A percentile compares a stretch with the other conserved stretches of the same genome.
Evolutionary conservation across 148 eudicot species (phyloP).

Genomic region (Pouteria glomerata): DNA sequence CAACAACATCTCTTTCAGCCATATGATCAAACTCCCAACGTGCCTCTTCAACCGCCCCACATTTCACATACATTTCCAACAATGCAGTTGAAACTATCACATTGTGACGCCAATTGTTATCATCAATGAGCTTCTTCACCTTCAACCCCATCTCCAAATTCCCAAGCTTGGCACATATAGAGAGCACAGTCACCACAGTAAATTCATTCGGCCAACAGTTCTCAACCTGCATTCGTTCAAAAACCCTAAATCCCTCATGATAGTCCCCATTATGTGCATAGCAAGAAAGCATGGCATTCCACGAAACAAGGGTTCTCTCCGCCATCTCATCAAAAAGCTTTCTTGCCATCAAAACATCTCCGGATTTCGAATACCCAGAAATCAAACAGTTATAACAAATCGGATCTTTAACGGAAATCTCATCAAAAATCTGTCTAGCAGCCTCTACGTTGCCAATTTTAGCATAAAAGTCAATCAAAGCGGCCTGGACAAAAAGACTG

Average conservation of each 20-base stretch:
- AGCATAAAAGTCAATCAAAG: constrained; percentile 53
- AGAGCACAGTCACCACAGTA: constrained; percentile 41
- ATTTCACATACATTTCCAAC: constrained; percentile 62
- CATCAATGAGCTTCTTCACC: constrained; percentile 37
- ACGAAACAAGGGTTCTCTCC: constrained; percentile 45
- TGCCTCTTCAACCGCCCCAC: constrained; percentile 52
- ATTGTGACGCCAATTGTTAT: constrained; percentile 31
- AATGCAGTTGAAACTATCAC: constrained; percentile 57
- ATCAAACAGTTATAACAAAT: constrained; percentile 48
- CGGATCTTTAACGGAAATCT: constrained; percentile 35
- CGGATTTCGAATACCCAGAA: constrained; percentile 37
- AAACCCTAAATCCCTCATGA: constrained; percentile 45
- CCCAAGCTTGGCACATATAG: constrained; percentile 43
- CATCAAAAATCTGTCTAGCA: constrained; percentile 46
- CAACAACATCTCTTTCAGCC: constrained; percentile 38
- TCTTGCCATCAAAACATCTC: constrained; percentile 39
- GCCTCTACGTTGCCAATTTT: constrained; percentile 39
- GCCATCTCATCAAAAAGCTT: constrained; percentile 53
- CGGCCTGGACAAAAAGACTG: constrained; percentile 41
- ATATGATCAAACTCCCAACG: constrained; percentile 47
- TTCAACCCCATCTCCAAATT: constrained; percentile 47
- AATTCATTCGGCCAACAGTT: constrained; percentile 37
- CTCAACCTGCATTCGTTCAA: constrained; percentile 45
- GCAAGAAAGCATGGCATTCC: constrained; percentile 56
- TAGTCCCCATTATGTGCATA: constrained; percentile 39